These are phyloP conservation scores for Cladosporium halotolerans DNA, from an alignment of 2,329 filamentous ascomycete species.

Conservation along the genomic window DNA sequence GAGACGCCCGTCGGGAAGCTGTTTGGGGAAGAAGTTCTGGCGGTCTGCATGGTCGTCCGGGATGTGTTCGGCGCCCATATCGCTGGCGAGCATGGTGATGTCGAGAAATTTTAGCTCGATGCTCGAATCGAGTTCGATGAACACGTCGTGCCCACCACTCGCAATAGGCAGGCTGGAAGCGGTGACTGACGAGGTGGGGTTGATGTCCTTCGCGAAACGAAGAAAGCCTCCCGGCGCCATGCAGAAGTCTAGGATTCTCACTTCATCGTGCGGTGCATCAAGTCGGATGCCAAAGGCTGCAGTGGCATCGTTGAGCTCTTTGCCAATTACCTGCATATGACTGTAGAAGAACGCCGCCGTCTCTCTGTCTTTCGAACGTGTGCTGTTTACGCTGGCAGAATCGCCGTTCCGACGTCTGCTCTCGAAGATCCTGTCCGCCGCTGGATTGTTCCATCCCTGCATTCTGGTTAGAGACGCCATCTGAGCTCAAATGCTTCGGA, in stretches of 20 bases:
- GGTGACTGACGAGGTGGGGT: constrained; percentile 19
- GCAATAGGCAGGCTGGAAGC: not conserved
- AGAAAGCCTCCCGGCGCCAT: constrained; percentile 52
- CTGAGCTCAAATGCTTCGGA: too few species aligned
- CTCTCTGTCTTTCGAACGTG: too few species aligned
- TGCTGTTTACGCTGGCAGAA: too few species aligned
- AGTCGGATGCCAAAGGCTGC: not conserved
- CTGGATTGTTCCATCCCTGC: not conserved
- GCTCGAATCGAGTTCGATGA: constrained; percentile 23
- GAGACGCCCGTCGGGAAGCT: constrained; percentile 18
- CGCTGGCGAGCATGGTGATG: constrained; percentile 47
- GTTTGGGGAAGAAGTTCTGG: constrained; percentile 8
- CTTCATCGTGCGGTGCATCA: not conserved
- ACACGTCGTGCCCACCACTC: not conserved
- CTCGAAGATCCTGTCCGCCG: not conserved
- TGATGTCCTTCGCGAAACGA: constrained; percentile 31
- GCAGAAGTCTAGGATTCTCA: constrained; percentile 47
- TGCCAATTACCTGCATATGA: not conserved
- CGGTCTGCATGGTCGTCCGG: constrained; percentile 20
- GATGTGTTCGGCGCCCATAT: constrained; percentile 24
- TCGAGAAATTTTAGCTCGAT: constrained; percentile 34
- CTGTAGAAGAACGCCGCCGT: not conserved
- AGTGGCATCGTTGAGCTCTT: not conserved
- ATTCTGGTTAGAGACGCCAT: not conserved
- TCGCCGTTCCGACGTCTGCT: not conserved